Evolutionary conservation across 176 grass and related monocot species (phyloP).

Genomic region (Oryza meyeriana): DNA sequence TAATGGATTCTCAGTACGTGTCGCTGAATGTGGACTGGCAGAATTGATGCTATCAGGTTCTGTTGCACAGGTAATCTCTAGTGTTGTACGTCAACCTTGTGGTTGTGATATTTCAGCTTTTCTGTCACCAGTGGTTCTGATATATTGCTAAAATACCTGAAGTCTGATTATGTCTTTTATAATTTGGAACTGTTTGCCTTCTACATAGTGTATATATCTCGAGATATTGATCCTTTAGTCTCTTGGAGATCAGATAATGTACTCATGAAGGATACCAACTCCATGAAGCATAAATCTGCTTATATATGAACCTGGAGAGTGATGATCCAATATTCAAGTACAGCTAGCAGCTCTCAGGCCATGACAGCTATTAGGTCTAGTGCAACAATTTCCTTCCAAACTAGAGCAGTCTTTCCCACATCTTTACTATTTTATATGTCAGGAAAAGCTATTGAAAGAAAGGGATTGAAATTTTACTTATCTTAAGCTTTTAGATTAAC

Average conservation of each 20-base stretch:
- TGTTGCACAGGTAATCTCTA: conserved; percentile 67
- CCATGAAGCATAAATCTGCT: neutral
- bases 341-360: conserved; percentile 3
- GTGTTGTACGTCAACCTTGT: neutral
- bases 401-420: neutral
- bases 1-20: conserved; percentile 53
- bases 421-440: neutral
- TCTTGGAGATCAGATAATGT: neutral
- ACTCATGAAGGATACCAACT: neutral
- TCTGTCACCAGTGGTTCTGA: neutral
- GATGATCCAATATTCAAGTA: conserved; percentile 8
- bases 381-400: conserved; percentile 13
- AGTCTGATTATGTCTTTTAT: neutral
- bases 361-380: neutral
- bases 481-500: neutral
- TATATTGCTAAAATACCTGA: neutral
- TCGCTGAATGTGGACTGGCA: conserved; percentile 76
- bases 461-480: neutral
- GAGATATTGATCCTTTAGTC: neutral
- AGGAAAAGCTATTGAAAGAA: neutral
- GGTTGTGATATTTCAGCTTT: conserved; percentile 8
- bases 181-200: neutral
- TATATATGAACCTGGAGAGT: neutral
- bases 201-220: neutral
- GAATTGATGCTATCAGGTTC: conserved; percentile 45